Evolutionary conservation across 1,139 yeast species (phyloP).

Genomic region (Debaryomyces subglobosus): DNA sequence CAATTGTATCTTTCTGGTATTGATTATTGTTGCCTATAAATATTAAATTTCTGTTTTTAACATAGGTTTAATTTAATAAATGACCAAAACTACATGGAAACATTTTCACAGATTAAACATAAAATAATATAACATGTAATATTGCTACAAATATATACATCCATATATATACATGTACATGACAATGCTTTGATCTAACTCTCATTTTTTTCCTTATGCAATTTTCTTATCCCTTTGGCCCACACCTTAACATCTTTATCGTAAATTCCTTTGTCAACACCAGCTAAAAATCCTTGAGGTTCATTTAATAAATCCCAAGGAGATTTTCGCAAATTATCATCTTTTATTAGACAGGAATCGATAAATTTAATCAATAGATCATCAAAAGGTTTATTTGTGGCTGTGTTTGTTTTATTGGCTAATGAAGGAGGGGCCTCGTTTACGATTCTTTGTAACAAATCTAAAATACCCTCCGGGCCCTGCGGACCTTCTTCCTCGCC

Average conservation of each 20-base stretch:
- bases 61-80: background rate
- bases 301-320: constrained; percentile 58
- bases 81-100: background rate
- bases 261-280: constrained; percentile 41
- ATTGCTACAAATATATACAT: background rate
- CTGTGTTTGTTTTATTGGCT: constrained; percentile 27
- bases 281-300: constrained; percentile 46
- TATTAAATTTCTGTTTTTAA: background rate
- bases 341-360: constrained; percentile 66
- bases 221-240: constrained; percentile 50
- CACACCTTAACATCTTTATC: constrained; percentile 51
- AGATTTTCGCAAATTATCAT: constrained; percentile 62
- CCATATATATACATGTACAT: background rate
- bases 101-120: background rate
- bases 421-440: constrained; percentile 88
- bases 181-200: background rate
- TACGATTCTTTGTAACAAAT: constrained; percentile 86
- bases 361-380: constrained; percentile 61
- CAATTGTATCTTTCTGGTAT: background rate
- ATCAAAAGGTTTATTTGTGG: constrained; percentile 34
- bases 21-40: background rate
- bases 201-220: constrained; percentile 27
- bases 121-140: background rate
- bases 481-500: constrained; percentile 21
- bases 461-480: constrained; percentile 86